Evolutionary conservation across 495 filamentous ascomycete species (phyloP), one percentile per base, ranked within the genome.

Genomic region (Lepidopterella palustris): DNA sequence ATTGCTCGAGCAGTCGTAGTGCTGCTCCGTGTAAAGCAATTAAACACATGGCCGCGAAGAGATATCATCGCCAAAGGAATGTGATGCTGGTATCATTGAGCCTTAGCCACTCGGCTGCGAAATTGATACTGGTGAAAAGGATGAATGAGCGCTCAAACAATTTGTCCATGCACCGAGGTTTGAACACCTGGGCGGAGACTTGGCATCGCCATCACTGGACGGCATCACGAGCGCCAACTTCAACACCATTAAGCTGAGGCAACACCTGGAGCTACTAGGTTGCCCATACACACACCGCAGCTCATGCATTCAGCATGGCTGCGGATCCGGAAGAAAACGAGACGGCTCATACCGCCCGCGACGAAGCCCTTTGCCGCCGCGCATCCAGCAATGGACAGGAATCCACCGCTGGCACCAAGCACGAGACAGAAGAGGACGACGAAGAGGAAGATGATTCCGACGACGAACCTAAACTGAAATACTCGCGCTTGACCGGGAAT

Each of bases 401-500:
- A 13, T 54, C 51, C 27, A 39, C 29, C 52, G 57, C 48, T 23
- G 51, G 39, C 18, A 65, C 63, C 8, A 48, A 57, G 4, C 60
- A 60, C 15, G 63, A 64, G 6, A 62, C 63, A 4, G 70, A 60
- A 3, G 67, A 68, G 0, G 68, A 71, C 10, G 85, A 85, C 0
- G 85, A 84, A 0, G 85, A 86, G 0, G 88, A 90, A 0, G 90
- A 95, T 0, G 89, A 88, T 0, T 91, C 95, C 9, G 92, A 97
- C 6, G 92, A 96, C n/a, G 93, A 98, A 71, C 95, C 93, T 50
- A 87, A 84, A 67, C 79, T 98, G 64, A 97, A 98, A 74, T 96
- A 96, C 73, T 85, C 85, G 26, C 84, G 88, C 56, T 72, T 97
- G 58, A 97, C 93, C 13, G 85, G 83, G 51, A 84, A 86, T 61